Conservation (phyloP, 495 filamentous ascomycete species). For the Xylaria palmicola region DNA sequence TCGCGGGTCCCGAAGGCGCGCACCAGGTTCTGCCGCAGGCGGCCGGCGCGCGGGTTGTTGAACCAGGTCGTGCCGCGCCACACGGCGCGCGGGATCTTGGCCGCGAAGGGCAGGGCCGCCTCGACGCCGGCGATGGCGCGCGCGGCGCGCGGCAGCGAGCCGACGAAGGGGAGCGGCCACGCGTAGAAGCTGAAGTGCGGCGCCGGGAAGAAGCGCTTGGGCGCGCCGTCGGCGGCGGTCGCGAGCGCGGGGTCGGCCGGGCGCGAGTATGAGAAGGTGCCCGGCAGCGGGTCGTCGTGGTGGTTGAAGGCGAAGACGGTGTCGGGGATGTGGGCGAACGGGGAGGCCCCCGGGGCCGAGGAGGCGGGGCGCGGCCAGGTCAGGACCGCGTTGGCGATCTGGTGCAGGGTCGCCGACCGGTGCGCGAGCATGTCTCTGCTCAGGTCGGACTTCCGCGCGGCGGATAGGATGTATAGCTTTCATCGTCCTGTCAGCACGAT, state of each 20-base stretch:
- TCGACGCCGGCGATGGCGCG: constrained; percentile 47
- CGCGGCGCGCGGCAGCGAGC: constrained; percentile 54
- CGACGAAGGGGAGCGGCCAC: constrained; percentile 63
- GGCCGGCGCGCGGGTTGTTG: constrained; percentile 43
- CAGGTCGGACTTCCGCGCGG: constrained; percentile 38
- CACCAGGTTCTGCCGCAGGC: constrained; percentile 46
- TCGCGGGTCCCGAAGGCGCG: constrained; percentile 24
- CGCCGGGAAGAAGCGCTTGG: constrained; percentile 61
- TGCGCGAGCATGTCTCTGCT: constrained; percentile 42
- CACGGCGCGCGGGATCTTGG: constrained; percentile 63
- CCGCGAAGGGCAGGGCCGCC: constrained; percentile 10
- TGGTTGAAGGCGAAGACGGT: constrained; percentile 54
- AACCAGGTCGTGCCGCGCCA: constrained; percentile 66
- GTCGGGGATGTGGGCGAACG: constrained; percentile 41
- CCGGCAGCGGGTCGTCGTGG: constrained; percentile 31
- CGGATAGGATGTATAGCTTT: constrained; percentile 45
- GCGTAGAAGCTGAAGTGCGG: constrained; percentile 81
- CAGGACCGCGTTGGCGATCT: constrained; percentile 44
- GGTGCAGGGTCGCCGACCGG: constrained; percentile 35
- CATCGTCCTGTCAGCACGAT: not conserved
- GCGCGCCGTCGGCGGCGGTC: constrained; percentile 21
- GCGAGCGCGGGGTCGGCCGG: constrained; percentile 45
- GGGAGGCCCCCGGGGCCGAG: constrained; percentile 26
- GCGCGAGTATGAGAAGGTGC: constrained; percentile 33
- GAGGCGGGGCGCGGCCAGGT: constrained; percentile 32